Evolutionary conservation across 495 filamentous ascomycete genomes (phyloP).

Genomic region (Elaphomyces granulatus): DNA sequence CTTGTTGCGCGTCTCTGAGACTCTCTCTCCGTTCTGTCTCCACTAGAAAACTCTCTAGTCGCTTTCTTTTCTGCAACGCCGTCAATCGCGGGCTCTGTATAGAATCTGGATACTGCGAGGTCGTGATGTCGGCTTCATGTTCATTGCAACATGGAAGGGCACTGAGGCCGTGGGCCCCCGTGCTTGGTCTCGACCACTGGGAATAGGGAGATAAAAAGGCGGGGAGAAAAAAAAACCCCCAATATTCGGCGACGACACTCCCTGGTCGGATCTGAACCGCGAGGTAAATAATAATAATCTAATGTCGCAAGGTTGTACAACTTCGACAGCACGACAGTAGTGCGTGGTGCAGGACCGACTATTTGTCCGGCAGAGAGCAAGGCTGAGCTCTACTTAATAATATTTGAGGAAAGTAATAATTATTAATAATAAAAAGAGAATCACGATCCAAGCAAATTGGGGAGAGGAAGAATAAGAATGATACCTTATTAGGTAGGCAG

Average conservation of each 20-base stretch:
- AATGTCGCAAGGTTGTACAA: too few relatives aligned
- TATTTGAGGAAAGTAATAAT: neutral
- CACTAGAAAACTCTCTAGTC: slow-evolving; percentile 2
- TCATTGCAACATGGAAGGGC: slow-evolving; percentile 21
- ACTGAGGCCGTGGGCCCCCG: slow-evolving; percentile 26
- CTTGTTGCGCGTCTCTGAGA: neutral
- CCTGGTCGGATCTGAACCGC: too few relatives aligned
- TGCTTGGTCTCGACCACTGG: too few relatives aligned
- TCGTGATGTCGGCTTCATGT: slow-evolving; percentile 22
- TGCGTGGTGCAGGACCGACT: neutral
- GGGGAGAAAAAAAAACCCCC: too few relatives aligned
- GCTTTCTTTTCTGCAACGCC: slow-evolving; percentile 7
- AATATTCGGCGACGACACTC: too few relatives aligned
- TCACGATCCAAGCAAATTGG: neutral
- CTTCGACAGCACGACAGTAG: neutral
- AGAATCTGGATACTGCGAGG: slow-evolving; percentile 2
- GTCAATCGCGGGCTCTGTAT: slow-evolving; percentile 11
- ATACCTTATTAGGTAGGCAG: neutral
- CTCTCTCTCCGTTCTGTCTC: neutral
- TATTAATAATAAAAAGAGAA: neutral
- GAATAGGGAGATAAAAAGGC: too few relatives aligned
- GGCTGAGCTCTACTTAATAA: neutral
- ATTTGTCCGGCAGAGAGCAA: neutral
- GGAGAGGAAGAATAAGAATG: slow-evolving; percentile 3
- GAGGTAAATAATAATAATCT: too few relatives aligned